phyloP scores from a whole-genome alignment of 768 basidiomycete species.

The Fomitopsis serialis region DNA sequence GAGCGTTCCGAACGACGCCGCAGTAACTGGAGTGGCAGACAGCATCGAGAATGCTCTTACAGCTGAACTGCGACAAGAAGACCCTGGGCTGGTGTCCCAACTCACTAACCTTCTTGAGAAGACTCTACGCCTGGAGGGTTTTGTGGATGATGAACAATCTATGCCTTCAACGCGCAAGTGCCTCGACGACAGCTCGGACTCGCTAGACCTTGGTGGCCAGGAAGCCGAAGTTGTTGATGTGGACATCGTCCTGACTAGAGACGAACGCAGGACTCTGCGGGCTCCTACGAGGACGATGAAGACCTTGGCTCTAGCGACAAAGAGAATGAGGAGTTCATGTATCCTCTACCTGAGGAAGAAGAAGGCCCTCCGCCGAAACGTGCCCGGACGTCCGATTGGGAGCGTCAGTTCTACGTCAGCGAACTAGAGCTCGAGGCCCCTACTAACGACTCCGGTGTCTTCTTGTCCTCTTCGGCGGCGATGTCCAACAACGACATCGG shows the following conservation, averaged over 20 bases:
- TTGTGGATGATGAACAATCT: not conserved
- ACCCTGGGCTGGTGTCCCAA: conserved; percentile 15
- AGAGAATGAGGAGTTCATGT: not conserved
- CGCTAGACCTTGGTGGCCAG: not conserved
- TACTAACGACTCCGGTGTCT: conserved; percentile 17
- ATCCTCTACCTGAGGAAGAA: not conserved
- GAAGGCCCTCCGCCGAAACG: conserved; percentile 4
- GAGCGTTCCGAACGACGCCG: conserved; percentile 22
- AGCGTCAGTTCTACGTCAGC: not conserved
- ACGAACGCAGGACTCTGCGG: conserved; percentile 30
- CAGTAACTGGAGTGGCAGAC: conserved; percentile 8
- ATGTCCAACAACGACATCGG: not conserved
- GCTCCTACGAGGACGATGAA: conserved; percentile 9
- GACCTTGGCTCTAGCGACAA: conserved; percentile 3
- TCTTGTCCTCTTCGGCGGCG: not conserved
- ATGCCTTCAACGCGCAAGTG: not conserved
- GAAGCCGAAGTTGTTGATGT: conserved; percentile 11
- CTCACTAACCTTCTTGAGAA: conserved; percentile 9
- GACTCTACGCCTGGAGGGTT: not conserved
- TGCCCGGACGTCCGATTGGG: not conserved
- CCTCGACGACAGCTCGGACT: not conserved
- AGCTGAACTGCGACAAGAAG: not conserved
- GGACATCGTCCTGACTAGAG: conserved; percentile 36
- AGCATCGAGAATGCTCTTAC: not conserved
- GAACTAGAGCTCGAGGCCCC: not conserved